phyloP scores from a whole-genome alignment of 306 rosid species.

The Parietaria judaica region DNA sequence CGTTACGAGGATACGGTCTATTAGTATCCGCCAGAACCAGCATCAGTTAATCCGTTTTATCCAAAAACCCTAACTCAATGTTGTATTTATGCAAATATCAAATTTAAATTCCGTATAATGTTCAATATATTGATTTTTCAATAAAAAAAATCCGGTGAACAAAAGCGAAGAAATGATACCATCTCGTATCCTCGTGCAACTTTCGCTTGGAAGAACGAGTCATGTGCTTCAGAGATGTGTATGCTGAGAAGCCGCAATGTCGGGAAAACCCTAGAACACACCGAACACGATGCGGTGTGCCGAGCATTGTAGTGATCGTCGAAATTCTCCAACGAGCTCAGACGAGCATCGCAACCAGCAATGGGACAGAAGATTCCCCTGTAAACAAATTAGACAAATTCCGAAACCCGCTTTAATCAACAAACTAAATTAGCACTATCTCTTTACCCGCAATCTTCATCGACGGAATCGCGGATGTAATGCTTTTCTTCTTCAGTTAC shows the following conservation, averaged over 20 bases:
- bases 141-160: not conserved
- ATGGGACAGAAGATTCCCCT: conserved; percentile 75
- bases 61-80: too few relatives aligned
- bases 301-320: conserved; percentile 87
- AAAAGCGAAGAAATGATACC: conserved; percentile 29
- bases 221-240: conserved; percentile 84
- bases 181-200: conserved; percentile 75
- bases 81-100: too few relatives aligned
- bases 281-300: conserved; percentile 78
- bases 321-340: conserved; percentile 68
- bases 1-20: too few relatives aligned
- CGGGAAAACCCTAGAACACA: conserved; percentile 84
- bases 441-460: conserved; percentile 54
- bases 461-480: conserved; percentile 41
- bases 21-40: too few relatives aligned
- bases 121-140: too few relatives aligned
- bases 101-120: too few relatives aligned
- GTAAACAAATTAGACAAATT: conserved; percentile 13
- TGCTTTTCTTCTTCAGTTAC: conserved; percentile 63
- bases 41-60: too few relatives aligned
- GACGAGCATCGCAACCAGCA: conserved; percentile 67
- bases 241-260: conserved; percentile 71
- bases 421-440: not conserved
- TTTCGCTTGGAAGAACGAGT: conserved; percentile 92
- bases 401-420: not conserved